Evolutionary conservation across 2,329 filamentous ascomycete species (phyloP).

Genomic region (Tolypocladium ovalisporum): DNA sequence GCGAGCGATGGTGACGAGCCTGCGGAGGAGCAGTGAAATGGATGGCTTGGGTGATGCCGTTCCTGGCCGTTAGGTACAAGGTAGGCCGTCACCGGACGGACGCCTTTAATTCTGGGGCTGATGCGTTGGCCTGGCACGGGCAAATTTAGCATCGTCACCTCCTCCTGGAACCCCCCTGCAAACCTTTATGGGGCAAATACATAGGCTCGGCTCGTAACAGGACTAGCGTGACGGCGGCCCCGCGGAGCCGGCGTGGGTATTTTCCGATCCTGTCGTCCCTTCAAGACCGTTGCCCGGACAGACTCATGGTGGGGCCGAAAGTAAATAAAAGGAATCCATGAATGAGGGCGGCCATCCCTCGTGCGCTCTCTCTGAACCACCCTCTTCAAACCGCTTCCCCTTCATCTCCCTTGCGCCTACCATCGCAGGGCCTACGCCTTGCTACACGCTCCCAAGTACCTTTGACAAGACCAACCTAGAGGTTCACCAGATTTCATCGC

Average conservation of each 20-base stretch:
- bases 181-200: background rate
- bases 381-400: slow-evolving; percentile 4
- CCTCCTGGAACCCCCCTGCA: background rate
- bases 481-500: slow-evolving; percentile 40
- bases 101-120: background rate
- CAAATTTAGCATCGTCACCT: background rate
- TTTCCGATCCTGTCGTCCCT: slow-evolving; percentile 1
- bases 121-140: background rate
- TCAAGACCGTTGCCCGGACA: slow-evolving; percentile 24
- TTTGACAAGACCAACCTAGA: slow-evolving; percentile 15
- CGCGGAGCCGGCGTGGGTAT: slow-evolving; percentile 3
- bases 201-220: background rate
- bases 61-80: too few relatives aligned
- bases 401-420: slow-evolving; percentile 2
- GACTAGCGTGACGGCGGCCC: background rate
- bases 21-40: background rate
- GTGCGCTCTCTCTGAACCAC: slow-evolving; percentile 15
- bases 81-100: background rate
- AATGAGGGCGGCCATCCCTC: slow-evolving; percentile 6
- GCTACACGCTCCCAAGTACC: slow-evolving; percentile 9
- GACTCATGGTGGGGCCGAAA: slow-evolving; percentile 20
- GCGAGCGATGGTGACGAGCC: background rate
- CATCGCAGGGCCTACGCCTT: slow-evolving; percentile 4
- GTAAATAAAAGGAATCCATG: slow-evolving; percentile 34
- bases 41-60: background rate